Percentiles rank a stretch among this genome's conserved stretches.
Evolutionary conservation across 1,284 basidiomycete genomes (phyloP).

Genomic region (Trichosporon coremiiforme): DNA sequence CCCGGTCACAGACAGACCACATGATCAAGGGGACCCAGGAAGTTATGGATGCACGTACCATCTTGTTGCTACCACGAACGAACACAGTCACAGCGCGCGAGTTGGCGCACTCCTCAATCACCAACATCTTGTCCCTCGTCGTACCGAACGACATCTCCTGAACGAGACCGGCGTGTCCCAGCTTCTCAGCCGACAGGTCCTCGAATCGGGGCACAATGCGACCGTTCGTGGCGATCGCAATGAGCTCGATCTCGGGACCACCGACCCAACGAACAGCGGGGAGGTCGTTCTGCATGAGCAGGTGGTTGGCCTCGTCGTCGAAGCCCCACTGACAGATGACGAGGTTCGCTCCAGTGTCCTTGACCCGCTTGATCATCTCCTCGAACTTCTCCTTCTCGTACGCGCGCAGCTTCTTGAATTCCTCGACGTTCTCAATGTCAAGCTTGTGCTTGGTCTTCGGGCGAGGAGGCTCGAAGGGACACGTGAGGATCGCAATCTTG

Average conservation of each 20-base stretch:
- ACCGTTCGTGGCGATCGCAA: constrained; percentile 97
- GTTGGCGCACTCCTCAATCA: constrained; percentile 98
- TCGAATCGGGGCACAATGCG: constrained; percentile 98
- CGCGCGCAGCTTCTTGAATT: constrained; percentile 90
- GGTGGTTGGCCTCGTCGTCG: constrained; percentile 98
- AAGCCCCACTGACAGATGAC: constrained; percentile 99
- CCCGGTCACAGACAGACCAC: constrained; percentile 16
- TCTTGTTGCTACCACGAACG: constrained; percentile 97
- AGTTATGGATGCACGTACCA: constrained; percentile 64
- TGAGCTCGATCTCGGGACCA: constrained; percentile 98
- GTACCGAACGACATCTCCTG: constrained; percentile 95
- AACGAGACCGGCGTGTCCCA: constrained; percentile 90
- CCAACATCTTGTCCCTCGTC: constrained; percentile 97
- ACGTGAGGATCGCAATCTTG: constrained; percentile 93
- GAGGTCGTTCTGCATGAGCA: constrained; percentile 95
- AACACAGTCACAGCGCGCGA: constrained; percentile 95
- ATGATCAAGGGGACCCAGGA: neutral
- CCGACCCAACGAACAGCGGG: constrained; percentile 99
- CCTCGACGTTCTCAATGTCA: constrained; percentile 96
- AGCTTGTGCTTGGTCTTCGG: constrained; percentile 99
- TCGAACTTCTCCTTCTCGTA: constrained; percentile 96
- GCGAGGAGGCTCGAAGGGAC: constrained; percentile 96
- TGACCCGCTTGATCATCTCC: constrained; percentile 95
- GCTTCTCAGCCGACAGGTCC: constrained; percentile 85
- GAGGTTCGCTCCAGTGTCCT: constrained; percentile 96